phyloP scores from a whole-genome alignment of 164 flowering plant genomes.

The Amborella trichopoda region DNA sequence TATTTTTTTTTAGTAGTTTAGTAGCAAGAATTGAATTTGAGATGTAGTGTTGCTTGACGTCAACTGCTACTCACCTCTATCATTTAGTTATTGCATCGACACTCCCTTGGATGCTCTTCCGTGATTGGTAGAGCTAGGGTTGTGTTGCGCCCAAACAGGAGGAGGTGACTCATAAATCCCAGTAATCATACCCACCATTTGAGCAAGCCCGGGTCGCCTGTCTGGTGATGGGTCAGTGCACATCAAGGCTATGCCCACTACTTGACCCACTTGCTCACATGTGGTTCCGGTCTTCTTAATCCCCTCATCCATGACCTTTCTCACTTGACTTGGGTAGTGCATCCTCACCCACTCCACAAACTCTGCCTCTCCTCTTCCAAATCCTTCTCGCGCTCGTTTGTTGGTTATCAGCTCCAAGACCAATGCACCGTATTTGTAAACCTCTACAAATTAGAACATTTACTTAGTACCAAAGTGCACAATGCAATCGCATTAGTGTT shows the following conservation, averaged over 20 bases:
- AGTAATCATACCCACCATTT: conserved; percentile 12
- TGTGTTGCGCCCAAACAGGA: neutral
- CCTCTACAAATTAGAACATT: conserved; percentile 20
- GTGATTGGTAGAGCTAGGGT: too few species aligned
- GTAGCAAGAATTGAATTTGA: too few species aligned
- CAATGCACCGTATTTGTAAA: conserved; percentile 33
- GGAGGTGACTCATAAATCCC: conserved; percentile 12
- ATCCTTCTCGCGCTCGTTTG: conserved; percentile 19
- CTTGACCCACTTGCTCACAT: conserved; percentile 24
- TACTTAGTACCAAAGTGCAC: too few species aligned
- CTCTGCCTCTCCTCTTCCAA: conserved; percentile 20
- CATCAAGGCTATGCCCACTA: conserved; percentile 29
- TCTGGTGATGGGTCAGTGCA: conserved; percentile 26
- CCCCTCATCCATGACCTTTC: conserved; percentile 28
- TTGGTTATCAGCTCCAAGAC: conserved; percentile 35
- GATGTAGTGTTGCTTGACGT: too few species aligned
- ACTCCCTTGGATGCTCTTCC: too few species aligned
- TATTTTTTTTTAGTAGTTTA: too few species aligned
- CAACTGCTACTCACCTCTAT: neutral
- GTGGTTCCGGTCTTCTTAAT: conserved; percentile 17
- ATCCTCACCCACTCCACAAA: conserved; percentile 25
- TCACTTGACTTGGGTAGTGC: conserved; percentile 26
- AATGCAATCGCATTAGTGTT: too few species aligned
- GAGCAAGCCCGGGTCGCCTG: conserved; percentile 21
- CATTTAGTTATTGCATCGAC: too few species aligned